Evolutionary conservation across 2,329 filamentous ascomycete species (phyloP), one percentile per base, ranked within the genome.

Genomic region (Beauveria sp.): DNA sequence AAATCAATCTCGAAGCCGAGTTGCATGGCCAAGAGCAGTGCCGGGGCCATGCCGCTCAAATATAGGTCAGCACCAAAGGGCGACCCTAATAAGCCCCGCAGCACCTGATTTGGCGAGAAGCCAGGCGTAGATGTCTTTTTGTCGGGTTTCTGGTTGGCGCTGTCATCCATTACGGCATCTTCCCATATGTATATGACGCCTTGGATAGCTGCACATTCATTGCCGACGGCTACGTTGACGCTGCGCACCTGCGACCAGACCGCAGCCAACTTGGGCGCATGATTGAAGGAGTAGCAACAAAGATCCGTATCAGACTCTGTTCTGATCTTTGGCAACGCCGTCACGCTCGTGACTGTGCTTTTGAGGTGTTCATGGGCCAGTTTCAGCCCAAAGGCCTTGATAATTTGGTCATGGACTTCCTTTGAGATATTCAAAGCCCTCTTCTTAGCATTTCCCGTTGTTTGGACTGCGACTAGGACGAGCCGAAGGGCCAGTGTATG

Each of bases 241-340:
- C 66, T 66, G 31, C 55, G 60, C 31, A 64, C 64, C 52, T 74
- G 68, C 2, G 74, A 74, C 75, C 75, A 77, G 26, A 73, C 66
- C 18, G 70, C 68, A 7, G 72, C 75, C 26, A 77, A 64, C 57
- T 77, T 77, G 2, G 75, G 75, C 20, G 71, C 69, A 50, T 75
- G 76, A 60, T 70, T 71, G 61, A 76, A 71, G 2, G 71, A 68
- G 58, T 71, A 74, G 3, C 72, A 63, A 14, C 67, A 67, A 38
- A 34, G 40, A 1, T 63, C 46, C 3, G 64, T 54, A 2, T 63
- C 50, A 5, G 31, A 55, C 1, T 54, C 45, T 1, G 60, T 45
- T 10, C 67, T 66, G 18, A 76, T 66, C 0, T 67, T 67, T 14
- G 58, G 58, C 18, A 60, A 60, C 5, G 58, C 49, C 3, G 70